Conservation (phyloP, 2,329 filamentous ascomycete genomes). For the Fusarium sp. region DNA sequence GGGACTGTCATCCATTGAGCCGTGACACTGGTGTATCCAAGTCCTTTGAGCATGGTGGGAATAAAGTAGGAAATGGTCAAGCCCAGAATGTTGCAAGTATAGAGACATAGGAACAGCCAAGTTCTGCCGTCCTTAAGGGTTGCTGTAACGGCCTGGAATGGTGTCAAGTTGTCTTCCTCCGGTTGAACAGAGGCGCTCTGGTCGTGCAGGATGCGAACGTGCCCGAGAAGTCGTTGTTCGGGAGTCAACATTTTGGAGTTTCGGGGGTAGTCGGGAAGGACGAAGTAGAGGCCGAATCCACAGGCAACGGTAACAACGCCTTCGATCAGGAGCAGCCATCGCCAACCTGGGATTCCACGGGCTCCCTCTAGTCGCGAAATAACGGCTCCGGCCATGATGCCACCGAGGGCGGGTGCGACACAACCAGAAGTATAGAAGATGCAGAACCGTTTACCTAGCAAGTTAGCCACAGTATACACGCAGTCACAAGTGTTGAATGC, state of each 20-base stretch:
- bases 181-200: not conserved
- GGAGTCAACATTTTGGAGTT: constrained; percentile 6
- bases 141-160: constrained; percentile 5
- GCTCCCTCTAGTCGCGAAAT: constrained; percentile 11
- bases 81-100: constrained; percentile 59
- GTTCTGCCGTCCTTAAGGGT: constrained; percentile 40
- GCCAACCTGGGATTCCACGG: constrained; percentile 22
- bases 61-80: constrained; percentile 64
- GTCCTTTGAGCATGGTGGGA: constrained; percentile 60
- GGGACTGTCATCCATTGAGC: constrained; percentile 43
- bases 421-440: constrained; percentile 23
- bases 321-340: constrained; percentile 22
- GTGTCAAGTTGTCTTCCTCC: not conserved
- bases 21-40: constrained; percentile 56
- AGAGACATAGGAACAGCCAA: constrained; percentile 59
- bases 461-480: not conserved
- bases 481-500: not conserved
- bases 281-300: constrained; percentile 7
- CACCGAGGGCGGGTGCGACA: constrained; percentile 19
- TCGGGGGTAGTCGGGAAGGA: constrained; percentile 20
- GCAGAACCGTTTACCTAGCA: constrained; percentile 20
- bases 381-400: constrained; percentile 22
- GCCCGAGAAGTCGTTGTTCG: constrained; percentile 10
- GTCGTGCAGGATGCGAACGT: constrained; percentile 13
- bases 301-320: constrained; percentile 13